These are phyloP conservation scores for Picea engelmannii DNA, from an alignment of 83 land plant genomes.

Conservation along the genomic window DNA sequence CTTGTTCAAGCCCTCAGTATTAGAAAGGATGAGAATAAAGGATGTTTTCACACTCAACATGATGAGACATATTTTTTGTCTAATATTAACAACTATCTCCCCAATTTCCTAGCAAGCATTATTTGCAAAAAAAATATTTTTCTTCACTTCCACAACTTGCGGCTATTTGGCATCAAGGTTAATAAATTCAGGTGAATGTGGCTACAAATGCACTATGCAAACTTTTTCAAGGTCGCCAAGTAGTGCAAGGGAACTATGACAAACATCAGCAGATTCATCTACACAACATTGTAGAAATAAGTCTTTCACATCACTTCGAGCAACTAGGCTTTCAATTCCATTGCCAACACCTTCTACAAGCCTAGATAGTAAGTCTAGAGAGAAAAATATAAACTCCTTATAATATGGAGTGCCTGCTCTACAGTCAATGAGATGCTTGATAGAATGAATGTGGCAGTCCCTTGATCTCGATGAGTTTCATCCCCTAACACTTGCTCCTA, in stretches of 20 bases:
- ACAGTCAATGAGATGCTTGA: too few species aligned
- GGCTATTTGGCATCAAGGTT: constrained; percentile 84
- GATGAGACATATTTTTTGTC: constrained; percentile 73
- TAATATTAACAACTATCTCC: constrained; percentile 92
- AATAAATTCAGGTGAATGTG: constrained; percentile 78
- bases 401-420: constrained; percentile 86
- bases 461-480: too few species aligned
- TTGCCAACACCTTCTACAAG: constrained; percentile 95
- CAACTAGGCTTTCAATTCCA: constrained; percentile 92
- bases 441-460: too few species aligned
- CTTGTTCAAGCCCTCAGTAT: constrained; percentile 86
- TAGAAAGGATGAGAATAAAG: constrained; percentile 85
- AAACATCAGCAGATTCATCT: constrained; percentile 91
- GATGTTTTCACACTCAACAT: constrained; percentile 74
- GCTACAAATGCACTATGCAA: constrained; percentile 86
- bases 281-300: constrained; percentile 83
- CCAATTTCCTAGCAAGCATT: constrained; percentile 99
- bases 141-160: constrained; percentile 63
- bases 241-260: constrained; percentile 96
- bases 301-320: neutral
- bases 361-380: constrained; percentile 95
- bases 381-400: constrained; percentile 95
- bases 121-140: constrained; percentile 87
- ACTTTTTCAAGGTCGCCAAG: constrained; percentile 97
- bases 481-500: too few species aligned